Evolutionary conservation across 306 rosid species (phyloP).

Genomic region (Lathyrus tuberosus): DNA sequence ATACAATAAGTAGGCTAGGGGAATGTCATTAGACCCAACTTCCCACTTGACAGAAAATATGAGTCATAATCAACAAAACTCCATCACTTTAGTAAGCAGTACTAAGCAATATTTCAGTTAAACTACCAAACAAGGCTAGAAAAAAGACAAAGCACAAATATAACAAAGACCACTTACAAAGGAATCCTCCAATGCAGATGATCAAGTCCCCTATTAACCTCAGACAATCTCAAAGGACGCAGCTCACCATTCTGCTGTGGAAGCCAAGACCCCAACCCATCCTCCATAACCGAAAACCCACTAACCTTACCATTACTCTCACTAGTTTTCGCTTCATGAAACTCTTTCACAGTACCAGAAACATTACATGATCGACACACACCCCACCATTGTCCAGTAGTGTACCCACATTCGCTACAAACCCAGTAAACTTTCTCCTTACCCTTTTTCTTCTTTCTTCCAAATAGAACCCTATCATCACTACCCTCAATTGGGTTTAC

Average conservation of each 20-base stretch:
- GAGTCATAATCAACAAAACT: not conserved
- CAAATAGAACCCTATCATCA: slow-evolving; percentile 28
- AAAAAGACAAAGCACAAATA: not conserved
- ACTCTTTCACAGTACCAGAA: slow-evolving; percentile 59
- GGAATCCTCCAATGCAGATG: slow-evolving; percentile 72
- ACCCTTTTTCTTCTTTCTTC: slow-evolving; percentile 59
- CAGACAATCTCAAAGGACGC: slow-evolving; percentile 68
- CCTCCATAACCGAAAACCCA: slow-evolving; percentile 59
- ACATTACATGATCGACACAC: slow-evolving; percentile 59
- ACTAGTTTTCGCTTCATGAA: slow-evolving; percentile 43
- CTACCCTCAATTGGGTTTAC: slow-evolving; percentile 33
- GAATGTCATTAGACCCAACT: not conserved
- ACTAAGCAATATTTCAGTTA: not conserved
- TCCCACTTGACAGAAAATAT: not conserved
- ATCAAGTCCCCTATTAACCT: slow-evolving; percentile 72
- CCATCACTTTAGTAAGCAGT: not conserved
- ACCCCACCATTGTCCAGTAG: slow-evolving; percentile 90
- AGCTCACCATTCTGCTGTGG: slow-evolving; percentile 49
- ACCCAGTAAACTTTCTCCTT: slow-evolving; percentile 70
- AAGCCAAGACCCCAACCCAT: slow-evolving; percentile 67
- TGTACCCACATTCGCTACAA: slow-evolving; percentile 74
- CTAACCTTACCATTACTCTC: slow-evolving; percentile 32
- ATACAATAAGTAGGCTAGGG: not conserved
- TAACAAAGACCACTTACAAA: slow-evolving; percentile 52
- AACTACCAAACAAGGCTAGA: not conserved